Evolutionary conservation across 2,329 filamentous ascomycete species (phyloP).

Genomic region (Verticillium zaregamsianum): DNA sequence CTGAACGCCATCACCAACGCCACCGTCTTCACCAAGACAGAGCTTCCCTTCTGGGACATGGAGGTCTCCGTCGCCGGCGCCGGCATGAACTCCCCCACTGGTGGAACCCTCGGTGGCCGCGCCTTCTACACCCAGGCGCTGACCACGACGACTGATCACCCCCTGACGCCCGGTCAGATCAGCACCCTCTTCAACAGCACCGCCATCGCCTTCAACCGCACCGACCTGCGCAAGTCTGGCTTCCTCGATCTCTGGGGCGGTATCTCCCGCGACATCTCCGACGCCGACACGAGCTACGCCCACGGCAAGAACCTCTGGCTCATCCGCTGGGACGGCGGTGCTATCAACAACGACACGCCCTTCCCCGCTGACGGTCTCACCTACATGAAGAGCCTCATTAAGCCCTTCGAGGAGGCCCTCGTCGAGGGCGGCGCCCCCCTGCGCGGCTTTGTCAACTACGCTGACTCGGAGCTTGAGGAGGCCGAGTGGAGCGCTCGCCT

Average conservation of each 20-base stretch:
- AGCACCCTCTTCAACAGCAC: conserved; percentile 9
- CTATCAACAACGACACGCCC: conserved; percentile 33
- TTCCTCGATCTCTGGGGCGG: conserved; percentile 15
- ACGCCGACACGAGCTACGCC: conserved; percentile 27
- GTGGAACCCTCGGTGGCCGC: conserved; percentile 8
- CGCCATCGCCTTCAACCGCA: conserved; percentile 9
- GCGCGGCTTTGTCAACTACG: conserved; percentile 13
- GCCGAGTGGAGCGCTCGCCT: conserved; percentile 11
- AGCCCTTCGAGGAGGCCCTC: conserved; percentile 13
- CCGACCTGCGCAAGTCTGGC: conserved; percentile 9
- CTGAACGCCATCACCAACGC: conserved; percentile 6
- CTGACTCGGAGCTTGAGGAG: conserved; percentile 11
- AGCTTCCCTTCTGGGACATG: conserved; percentile 13
- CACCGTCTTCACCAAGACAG: conserved; percentile 6
- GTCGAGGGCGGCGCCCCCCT: conserved; percentile 6
- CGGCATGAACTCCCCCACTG: conserved; percentile 12
- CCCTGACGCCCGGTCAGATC: conserved; percentile 9
- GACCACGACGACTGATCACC: conserved; percentile 10
- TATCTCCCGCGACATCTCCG: conserved; percentile 25
- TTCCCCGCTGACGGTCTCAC: conserved; percentile 42
- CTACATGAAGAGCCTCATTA: conserved; percentile 39
- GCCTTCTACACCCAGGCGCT: conserved; percentile 12
- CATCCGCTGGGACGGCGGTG: conserved; percentile 17
- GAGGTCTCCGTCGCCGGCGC: conserved; percentile 10
- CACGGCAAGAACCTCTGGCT: conserved; percentile 38